These are phyloP conservation scores for Saccharomycopsis schoenii DNA, from an alignment of 805 yeast genomes.

Conservation along the genomic window DNA sequence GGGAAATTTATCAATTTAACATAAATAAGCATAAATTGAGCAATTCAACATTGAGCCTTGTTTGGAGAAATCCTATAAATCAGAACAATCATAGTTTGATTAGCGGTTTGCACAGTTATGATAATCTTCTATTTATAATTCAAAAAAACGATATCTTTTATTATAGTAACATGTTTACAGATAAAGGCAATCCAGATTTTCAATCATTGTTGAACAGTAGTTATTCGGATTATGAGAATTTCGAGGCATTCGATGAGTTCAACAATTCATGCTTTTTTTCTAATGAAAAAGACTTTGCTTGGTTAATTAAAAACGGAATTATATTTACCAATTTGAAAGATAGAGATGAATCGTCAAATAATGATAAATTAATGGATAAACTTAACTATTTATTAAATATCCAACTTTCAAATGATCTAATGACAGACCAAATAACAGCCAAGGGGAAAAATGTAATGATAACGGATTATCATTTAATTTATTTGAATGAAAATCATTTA, in stretches of 20 bases:
- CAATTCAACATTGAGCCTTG: slow-evolving; percentile 31
- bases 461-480: slow-evolving; percentile 45
- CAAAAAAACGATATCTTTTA: slow-evolving; percentile 27
- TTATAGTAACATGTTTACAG: slow-evolving; percentile 21
- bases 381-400: slow-evolving; percentile 32
- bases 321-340: slow-evolving; percentile 25
- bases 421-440: slow-evolving; percentile 25
- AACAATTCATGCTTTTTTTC: slow-evolving; percentile 21
- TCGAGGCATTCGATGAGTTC: slow-evolving; percentile 25
- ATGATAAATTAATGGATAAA: slow-evolving; percentile 23
- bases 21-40: slow-evolving; percentile 33
- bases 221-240: slow-evolving; percentile 30
- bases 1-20: slow-evolving; percentile 36
- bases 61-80: slow-evolving; percentile 29
- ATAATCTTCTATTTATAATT: slow-evolving; percentile 18
- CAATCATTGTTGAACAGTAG: slow-evolving; percentile 14
- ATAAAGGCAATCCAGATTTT: slow-evolving; percentile 21
- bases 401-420: slow-evolving; percentile 30
- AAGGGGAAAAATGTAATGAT: slow-evolving; percentile 26
- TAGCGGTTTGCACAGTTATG: slow-evolving; percentile 23
- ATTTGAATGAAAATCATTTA: slow-evolving; percentile 32
- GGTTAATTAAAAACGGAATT: slow-evolving; percentile 39
- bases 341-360: slow-evolving; percentile 1
- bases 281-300: slow-evolving; percentile 28
- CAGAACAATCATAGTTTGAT: slow-evolving; percentile 16